phyloP scores from a whole-genome alignment of 2,329 filamentous ascomycete species.

The Pyrenochaeta sp. region DNA sequence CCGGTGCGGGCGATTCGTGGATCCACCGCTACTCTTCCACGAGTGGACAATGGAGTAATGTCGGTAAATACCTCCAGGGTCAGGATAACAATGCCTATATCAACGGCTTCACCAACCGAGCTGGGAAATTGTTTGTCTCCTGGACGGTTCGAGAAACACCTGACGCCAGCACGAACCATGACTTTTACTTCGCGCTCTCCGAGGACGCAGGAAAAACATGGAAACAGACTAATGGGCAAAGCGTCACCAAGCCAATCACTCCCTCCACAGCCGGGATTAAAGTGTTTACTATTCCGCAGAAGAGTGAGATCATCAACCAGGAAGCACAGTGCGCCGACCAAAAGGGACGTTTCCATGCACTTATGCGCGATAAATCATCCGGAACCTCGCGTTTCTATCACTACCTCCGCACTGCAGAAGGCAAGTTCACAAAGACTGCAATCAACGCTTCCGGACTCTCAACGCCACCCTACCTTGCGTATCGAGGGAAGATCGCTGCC shows the following conservation, averaged over 20 bases:
- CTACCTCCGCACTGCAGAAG: constrained; percentile 38
- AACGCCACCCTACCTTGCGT: constrained; percentile 42
- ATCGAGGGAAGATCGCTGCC: constrained; percentile 43
- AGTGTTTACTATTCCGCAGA: constrained; percentile 57
- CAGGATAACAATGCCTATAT: constrained; percentile 61
- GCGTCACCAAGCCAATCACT: constrained; percentile 53
- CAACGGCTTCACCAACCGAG: constrained; percentile 56
- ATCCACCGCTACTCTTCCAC: constrained; percentile 56
- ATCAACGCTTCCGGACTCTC: constrained; percentile 41
- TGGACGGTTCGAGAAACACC: constrained; percentile 63
- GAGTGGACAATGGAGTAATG: constrained; percentile 49
- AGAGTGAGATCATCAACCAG: constrained; percentile 60
- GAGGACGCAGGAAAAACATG: constrained; percentile 56
- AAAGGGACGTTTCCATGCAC: constrained; percentile 58
- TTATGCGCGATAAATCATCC: constrained; percentile 56
- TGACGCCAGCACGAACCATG: constrained; percentile 58
- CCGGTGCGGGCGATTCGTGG: constrained; percentile 60
- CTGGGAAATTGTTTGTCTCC: constrained; percentile 53
- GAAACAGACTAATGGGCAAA: constrained; percentile 50
- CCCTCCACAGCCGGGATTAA: constrained; percentile 55
- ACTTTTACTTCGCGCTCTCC: constrained; percentile 61
- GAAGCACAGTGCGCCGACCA: constrained; percentile 59
- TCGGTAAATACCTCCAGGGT: constrained; percentile 56
- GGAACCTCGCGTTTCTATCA: constrained; percentile 43
- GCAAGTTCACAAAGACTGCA: constrained; percentile 42